Evolutionary conservation across 2,329 filamentous ascomycete genomes (phyloP).

Genomic region (Myriosclerotinia scirpicola): DNA sequence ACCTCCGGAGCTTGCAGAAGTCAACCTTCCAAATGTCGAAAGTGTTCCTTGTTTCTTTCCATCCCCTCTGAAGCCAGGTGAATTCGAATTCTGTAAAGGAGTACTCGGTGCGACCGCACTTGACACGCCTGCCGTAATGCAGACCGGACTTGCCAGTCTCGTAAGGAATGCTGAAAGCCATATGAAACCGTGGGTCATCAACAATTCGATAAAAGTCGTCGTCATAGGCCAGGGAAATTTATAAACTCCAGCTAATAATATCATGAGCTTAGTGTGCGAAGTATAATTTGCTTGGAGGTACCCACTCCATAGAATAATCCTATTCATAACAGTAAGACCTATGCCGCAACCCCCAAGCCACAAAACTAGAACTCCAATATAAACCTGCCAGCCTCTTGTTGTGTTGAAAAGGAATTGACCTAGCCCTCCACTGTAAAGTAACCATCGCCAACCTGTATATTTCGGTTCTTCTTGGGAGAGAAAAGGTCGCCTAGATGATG

Average conservation of each 20-base stretch:
- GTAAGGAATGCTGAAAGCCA: constrained; percentile 50
- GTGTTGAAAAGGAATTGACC: constrained; percentile 51
- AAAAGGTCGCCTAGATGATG: constrained; percentile 42
- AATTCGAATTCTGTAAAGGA: constrained; percentile 41
- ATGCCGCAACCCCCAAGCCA: constrained; percentile 50
- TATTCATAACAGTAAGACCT: constrained; percentile 50
- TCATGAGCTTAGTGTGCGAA: constrained; percentile 37
- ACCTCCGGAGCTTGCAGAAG: constrained; percentile 43
- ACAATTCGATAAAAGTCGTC: constrained; percentile 51
- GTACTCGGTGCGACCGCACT: constrained; percentile 47
- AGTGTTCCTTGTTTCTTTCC: constrained; percentile 37
- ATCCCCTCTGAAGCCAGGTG: constrained; percentile 37
- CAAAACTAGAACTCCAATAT: constrained; percentile 48
- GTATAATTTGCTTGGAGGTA: constrained; percentile 39
- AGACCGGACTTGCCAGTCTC: constrained; percentile 45
- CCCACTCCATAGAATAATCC: constrained; percentile 50
- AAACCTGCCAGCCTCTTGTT: constrained; percentile 49
- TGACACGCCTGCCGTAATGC: constrained; percentile 43
- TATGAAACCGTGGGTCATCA: constrained; percentile 51
- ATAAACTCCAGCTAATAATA: constrained; percentile 46
- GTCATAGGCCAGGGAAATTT: constrained; percentile 55
- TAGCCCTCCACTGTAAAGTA: constrained; percentile 46
- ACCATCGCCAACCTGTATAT: constrained; percentile 39
- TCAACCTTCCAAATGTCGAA: constrained; percentile 36
- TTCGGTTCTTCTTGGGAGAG: constrained; percentile 34